These are phyloP conservation scores for Nyctanthes arbortristis DNA, from an alignment of 257 asterid genomes.

Conservation along the genomic window DNA sequence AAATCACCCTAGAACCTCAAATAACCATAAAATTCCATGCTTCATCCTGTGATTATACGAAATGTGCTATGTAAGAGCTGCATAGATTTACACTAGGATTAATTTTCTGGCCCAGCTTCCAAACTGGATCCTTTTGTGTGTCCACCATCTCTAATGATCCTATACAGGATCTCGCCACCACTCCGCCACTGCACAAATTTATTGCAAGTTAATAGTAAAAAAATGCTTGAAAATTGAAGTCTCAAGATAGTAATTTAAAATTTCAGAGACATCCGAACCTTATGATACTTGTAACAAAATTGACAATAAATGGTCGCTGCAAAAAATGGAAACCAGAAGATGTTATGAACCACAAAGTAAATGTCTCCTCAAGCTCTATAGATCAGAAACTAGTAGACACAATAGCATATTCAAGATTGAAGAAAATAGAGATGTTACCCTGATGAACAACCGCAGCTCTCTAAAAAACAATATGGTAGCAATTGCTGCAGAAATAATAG, in stretches of 20 bases:
- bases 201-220: neutral
- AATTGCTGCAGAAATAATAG: slow-evolving; percentile 63
- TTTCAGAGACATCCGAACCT: slow-evolving; percentile 45
- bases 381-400: neutral
- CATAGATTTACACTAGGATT: slow-evolving; percentile 13
- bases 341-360: slow-evolving; percentile 18
- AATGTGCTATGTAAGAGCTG: neutral
- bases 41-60: neutral
- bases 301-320: slow-evolving; percentile 71
- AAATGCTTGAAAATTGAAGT: neutral
- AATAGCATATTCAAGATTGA: neutral
- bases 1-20: neutral
- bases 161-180: slow-evolving; percentile 75
- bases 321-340: slow-evolving; percentile 26
- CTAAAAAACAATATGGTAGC: slow-evolving; percentile 73
- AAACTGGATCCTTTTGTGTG: slow-evolving; percentile 46
- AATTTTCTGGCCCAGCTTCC: slow-evolving; percentile 41
- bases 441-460: slow-evolving; percentile 52
- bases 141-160: slow-evolving; percentile 62
- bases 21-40: neutral
- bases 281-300: slow-evolving; percentile 48
- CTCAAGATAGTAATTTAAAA: slow-evolving; percentile 3
- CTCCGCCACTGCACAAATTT: slow-evolving; percentile 66
- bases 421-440: slow-evolving; percentile 46
- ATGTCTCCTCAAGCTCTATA: slow-evolving; percentile 7